Evolutionary conservation across 2,329 filamentous ascomycete genomes (phyloP).

Genomic region (Nemania serpens): DNA sequence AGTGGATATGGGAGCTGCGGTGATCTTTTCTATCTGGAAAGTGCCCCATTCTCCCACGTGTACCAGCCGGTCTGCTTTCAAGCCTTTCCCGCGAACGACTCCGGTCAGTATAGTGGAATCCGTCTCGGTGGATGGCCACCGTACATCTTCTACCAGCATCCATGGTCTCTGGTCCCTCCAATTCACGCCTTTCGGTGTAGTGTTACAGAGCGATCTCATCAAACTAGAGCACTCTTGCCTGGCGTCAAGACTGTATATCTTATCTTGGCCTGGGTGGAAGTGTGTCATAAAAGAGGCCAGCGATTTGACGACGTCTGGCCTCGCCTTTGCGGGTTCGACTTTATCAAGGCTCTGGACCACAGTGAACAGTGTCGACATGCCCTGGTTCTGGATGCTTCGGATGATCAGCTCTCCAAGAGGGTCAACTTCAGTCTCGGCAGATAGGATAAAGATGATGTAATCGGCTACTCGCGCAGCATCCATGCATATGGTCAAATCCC

Average conservation of each 20-base stretch:
- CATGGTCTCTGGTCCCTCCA: slow-evolving; percentile 97
- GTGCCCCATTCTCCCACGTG: slow-evolving; percentile 94
- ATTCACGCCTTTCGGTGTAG: slow-evolving; percentile 87
- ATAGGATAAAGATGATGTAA: slow-evolving; percentile 86
- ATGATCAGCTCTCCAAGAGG: slow-evolving; percentile 82
- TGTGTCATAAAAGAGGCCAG: slow-evolving; percentile 92
- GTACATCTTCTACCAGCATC: slow-evolving; percentile 86
- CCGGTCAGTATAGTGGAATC: slow-evolving; percentile 79
- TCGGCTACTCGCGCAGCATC: slow-evolving; percentile 89
- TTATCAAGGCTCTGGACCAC: slow-evolving; percentile 79
- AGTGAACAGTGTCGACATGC: slow-evolving; percentile 89
- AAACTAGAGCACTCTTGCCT: slow-evolving; percentile 90
- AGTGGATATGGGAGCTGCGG: slow-evolving; percentile 69
- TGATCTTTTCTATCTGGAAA: slow-evolving; percentile 90
- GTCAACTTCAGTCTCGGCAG: slow-evolving; percentile 82
- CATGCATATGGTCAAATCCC: slow-evolving; percentile 76
- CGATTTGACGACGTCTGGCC: slow-evolving; percentile 75
- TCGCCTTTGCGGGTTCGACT: slow-evolving; percentile 79
- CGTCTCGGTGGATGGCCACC: slow-evolving; percentile 66
- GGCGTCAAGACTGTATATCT: slow-evolving; percentile 85
- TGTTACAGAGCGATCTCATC: slow-evolving; percentile 88
- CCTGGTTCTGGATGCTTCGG: slow-evolving; percentile 87
- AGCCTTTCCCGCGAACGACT: slow-evolving; percentile 78
- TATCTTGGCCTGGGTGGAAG: slow-evolving; percentile 92
- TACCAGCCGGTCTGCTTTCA: slow-evolving; percentile 88